These are phyloP conservation scores for Nakazawaea wickerhamii DNA, from an alignment of 805 yeast species.

Conservation along the genomic window DNA sequence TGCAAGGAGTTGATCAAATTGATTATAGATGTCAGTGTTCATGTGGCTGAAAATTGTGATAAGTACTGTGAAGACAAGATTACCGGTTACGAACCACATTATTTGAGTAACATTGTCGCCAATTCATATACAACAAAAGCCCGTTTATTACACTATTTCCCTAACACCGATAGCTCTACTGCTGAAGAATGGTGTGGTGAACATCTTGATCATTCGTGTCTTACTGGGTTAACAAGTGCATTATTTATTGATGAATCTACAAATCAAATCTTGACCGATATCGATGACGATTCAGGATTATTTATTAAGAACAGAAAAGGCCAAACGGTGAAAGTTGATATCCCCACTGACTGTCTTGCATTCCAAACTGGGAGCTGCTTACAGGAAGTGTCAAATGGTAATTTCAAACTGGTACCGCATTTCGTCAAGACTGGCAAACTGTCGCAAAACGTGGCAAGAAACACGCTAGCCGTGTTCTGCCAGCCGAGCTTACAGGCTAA, in stretches of 20 bases:
- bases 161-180: conserved; percentile 26
- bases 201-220: conserved; percentile 54
- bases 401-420: conserved; percentile 55
- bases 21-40: conserved; percentile 42
- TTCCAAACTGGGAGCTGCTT: conserved; percentile 59
- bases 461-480: conserved; percentile 57
- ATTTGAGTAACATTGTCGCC: conserved; percentile 39
- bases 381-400: conserved; percentile 41
- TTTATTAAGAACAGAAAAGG: conserved; percentile 44
- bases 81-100: conserved; percentile 28
- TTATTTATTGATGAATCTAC: conserved; percentile 37
- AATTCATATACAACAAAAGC: conserved; percentile 54
- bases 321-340: conserved; percentile 40
- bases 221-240: conserved; percentile 56
- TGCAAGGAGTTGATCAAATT: conserved; percentile 35
- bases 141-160: conserved; percentile 49
- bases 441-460: conserved; percentile 32
- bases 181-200: conserved; percentile 58
- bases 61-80: conserved; percentile 28
- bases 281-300: conserved; percentile 45
- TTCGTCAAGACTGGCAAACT: conserved; percentile 39
- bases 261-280: conserved; percentile 20
- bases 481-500: conserved; percentile 50
- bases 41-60: conserved; percentile 53
- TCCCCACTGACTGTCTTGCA: conserved; percentile 51